phyloP scores from a whole-genome alignment of 1,284 basidiomycete genomes.

The Peniophora sp. region DNA sequence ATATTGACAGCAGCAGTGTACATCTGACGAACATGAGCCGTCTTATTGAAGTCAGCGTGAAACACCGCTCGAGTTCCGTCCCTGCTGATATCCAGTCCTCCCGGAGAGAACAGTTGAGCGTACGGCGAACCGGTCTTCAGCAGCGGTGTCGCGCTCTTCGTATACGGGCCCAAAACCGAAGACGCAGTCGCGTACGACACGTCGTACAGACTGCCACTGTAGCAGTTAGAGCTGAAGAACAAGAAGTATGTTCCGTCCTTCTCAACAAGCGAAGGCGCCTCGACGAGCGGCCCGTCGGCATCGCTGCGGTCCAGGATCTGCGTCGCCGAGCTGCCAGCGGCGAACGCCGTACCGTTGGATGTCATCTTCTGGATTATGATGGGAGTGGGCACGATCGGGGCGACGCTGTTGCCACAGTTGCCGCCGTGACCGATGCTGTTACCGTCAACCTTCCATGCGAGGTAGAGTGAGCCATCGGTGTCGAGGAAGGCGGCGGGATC shows the following conservation, averaged over 20 bases:
- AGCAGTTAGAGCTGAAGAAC: constrained; percentile 15
- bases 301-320: constrained; percentile 13
- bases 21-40: constrained; percentile 1
- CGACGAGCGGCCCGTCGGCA: constrained; percentile 14
- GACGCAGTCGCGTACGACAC: constrained; percentile 15
- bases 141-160: constrained; percentile 7
- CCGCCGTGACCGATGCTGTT: constrained; percentile 15
- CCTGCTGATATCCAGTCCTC: neutral
- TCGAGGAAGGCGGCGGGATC: constrained; percentile 9
- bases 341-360: constrained; percentile 9
- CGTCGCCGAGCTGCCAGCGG: constrained; percentile 4
- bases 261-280: constrained; percentile 13
- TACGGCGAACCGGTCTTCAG: neutral
- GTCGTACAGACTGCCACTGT: constrained; percentile 13
- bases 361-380: constrained; percentile 15
- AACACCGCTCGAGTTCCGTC: neutral
- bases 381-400: constrained; percentile 12
- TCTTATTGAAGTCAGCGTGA: constrained; percentile 1
- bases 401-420: constrained; percentile 14
- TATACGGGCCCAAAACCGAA: constrained; percentile 13
- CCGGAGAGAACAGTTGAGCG: neutral
- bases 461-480: constrained; percentile 10
- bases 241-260: constrained; percentile 8
- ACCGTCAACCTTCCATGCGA: constrained; percentile 17
- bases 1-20: neutral